A percentile compares a stretch with the other conserved stretches of the same genome.
phyloP scores from a whole-genome alignment of 1,139 yeast genomes.

The Kodamaea suecica region DNA sequence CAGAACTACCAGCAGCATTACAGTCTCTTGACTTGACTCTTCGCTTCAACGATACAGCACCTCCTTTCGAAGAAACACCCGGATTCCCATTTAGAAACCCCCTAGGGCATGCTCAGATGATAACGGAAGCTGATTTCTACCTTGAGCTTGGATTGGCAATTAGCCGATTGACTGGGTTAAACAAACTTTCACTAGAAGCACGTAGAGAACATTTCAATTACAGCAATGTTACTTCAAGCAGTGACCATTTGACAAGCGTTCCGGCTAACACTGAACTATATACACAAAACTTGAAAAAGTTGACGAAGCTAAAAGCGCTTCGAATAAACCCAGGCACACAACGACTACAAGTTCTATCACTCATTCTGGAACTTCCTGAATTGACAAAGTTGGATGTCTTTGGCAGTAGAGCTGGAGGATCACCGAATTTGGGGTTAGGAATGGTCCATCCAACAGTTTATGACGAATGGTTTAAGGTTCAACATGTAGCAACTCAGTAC shows the following conservation, averaged over 20 bases:
- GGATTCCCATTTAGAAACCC: background rate
- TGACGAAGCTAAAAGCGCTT: slow-evolving; percentile 28
- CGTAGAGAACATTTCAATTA: slow-evolving; percentile 6
- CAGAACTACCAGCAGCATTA: slow-evolving; percentile 15
- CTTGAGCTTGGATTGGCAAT: slow-evolving; percentile 4
- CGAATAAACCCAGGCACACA: slow-evolving; percentile 39
- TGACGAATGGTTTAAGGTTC: slow-evolving; percentile 58
- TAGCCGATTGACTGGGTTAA: slow-evolving; percentile 2
- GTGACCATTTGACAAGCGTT: slow-evolving; percentile 13
- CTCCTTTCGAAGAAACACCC: slow-evolving; percentile 13
- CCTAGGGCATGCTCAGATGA: too few relatives aligned
- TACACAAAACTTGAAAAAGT: slow-evolving; percentile 5
- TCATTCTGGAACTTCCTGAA: slow-evolving; percentile 25
- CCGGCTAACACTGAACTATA: slow-evolving; percentile 12
- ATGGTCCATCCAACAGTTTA: slow-evolving; percentile 52
- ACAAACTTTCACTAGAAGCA: slow-evolving; percentile 7
- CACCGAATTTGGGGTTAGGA: slow-evolving; percentile 55
- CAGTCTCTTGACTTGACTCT: slow-evolving; percentile 42
- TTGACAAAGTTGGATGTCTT: slow-evolving; percentile 43
- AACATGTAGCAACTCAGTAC: slow-evolving; percentile 47
- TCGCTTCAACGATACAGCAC: slow-evolving; percentile 39
- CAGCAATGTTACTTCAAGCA: slow-evolving; percentile 9
- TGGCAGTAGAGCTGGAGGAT: slow-evolving; percentile 53
- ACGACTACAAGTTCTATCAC: slow-evolving; percentile 23
- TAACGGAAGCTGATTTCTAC: slow-evolving; percentile 5